A percentile compares a stretch with the other conserved stretches of the same genome.
These are phyloP conservation scores for Daldinia grandis DNA, from an alignment of 495 filamentous ascomycete species.

Conservation along the genomic window DNA sequence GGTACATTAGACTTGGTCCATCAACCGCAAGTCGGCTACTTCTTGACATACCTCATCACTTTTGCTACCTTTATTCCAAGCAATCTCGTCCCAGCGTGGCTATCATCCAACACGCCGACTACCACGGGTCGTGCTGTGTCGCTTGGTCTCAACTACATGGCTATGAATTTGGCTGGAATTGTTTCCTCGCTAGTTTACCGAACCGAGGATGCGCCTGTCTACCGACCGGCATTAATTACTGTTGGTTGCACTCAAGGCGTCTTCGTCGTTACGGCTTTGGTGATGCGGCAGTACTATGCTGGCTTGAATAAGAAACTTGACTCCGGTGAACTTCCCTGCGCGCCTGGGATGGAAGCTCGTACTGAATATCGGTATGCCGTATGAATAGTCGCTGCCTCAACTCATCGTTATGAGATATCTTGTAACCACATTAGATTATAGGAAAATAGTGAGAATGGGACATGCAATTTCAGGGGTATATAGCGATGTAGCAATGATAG, in stretches of 20 bases:
- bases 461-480: background rate
- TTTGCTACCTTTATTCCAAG: background rate
- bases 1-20: constrained; percentile 27
- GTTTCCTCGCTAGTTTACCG: background rate
- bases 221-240: background rate
- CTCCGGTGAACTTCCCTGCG: background rate
- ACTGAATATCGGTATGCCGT: background rate
- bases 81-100: background rate
- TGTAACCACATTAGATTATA: background rate
- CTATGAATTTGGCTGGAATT: background rate
- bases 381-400: background rate
- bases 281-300: background rate
- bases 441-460: background rate
- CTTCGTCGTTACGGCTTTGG: background rate
- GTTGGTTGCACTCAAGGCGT: background rate
- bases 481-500: background rate
- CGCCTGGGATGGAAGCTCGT: background rate
- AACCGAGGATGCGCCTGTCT: background rate
- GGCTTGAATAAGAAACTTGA: background rate
- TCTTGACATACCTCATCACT: constrained; percentile 32
- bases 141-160: background rate
- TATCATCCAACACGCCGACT: background rate
- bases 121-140: background rate
- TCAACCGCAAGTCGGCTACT: constrained; percentile 27
- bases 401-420: background rate